Evolutionary conservation across 805 yeast genomes (phyloP).

Genomic region (Priceomyces carsonii): DNA sequence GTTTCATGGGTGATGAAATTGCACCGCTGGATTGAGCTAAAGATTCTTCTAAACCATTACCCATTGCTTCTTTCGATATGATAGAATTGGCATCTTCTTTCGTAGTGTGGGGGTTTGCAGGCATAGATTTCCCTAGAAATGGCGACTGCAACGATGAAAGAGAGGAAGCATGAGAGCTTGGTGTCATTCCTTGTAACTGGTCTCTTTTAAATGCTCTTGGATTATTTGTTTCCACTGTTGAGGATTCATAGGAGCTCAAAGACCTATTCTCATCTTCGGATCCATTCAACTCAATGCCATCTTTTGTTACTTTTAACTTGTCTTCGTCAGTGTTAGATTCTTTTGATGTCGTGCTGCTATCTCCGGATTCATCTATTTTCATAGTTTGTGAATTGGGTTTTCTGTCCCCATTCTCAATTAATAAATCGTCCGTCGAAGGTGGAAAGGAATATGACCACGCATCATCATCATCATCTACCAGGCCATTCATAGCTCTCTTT

Average conservation of each 20-base stretch:
- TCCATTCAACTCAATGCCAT: too few relatives aligned
- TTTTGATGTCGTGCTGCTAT: background rate
- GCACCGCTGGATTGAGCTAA: constrained; percentile 3
- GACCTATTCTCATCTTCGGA: constrained; percentile 6
- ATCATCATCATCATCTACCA: constrained; percentile 36
- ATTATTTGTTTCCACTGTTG: background rate
- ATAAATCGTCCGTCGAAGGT: constrained; percentile 32
- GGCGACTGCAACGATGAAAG: constrained; percentile 34
- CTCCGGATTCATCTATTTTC: background rate
- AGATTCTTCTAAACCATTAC: constrained; percentile 8
- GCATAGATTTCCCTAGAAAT: constrained; percentile 41
- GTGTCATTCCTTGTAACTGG: constrained; percentile 1
- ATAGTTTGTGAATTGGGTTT: background rate
- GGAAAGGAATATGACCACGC: constrained; percentile 44
- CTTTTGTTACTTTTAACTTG: too few relatives aligned
- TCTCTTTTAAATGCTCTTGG: constrained; percentile 2
- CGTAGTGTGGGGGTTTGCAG: constrained; percentile 55
- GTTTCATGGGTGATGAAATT: too few relatives aligned
- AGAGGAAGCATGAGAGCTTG: constrained; percentile 13
- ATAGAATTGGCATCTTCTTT: constrained; percentile 48
- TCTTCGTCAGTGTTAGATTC: background rate
- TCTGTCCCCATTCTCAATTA: background rate
- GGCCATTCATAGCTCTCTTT: constrained; percentile 3
- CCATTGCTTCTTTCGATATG: constrained; percentile 27
- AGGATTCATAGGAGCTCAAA: constrained; percentile 6